These are phyloP conservation scores for Lactarius akahatsu DNA, from an alignment of 768 basidiomycete genomes.

Conservation along the genomic window DNA sequence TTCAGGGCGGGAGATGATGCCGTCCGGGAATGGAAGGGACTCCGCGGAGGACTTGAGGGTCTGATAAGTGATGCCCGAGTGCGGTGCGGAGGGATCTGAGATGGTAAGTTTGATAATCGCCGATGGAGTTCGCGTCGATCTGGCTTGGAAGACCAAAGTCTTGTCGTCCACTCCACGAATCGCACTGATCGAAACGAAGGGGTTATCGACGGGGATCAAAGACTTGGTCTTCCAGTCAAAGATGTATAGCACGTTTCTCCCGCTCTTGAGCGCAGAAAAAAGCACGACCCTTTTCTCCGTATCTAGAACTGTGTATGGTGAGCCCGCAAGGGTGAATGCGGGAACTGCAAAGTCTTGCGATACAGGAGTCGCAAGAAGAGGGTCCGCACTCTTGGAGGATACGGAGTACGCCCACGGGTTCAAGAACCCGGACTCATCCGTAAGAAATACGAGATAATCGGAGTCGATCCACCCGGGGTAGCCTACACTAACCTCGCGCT, in stretches of 20 bases:
- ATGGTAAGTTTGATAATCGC: slow-evolving; percentile 11
- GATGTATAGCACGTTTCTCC: slow-evolving; percentile 6
- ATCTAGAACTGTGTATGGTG: slow-evolving; percentile 10
- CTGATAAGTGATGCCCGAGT: not conserved
- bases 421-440: slow-evolving; percentile 18
- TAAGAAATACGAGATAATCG: slow-evolving; percentile 12
- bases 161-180: not conserved
- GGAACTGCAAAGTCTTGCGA: slow-evolving; percentile 16
- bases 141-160: not conserved
- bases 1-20: slow-evolving; percentile 19
- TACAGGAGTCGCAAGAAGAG: slow-evolving; percentile 1
- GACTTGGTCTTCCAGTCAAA: not conserved
- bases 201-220: slow-evolving; percentile 11
- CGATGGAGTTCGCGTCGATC: not conserved
- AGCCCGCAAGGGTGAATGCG: slow-evolving; percentile 10
- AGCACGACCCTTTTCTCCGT: not conserved
- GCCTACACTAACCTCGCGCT: slow-evolving; percentile 13
- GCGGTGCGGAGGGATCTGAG: not conserved
- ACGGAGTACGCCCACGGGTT: slow-evolving; percentile 16
- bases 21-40: slow-evolving; percentile 15
- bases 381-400: slow-evolving; percentile 2
- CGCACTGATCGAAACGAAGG: slow-evolving; percentile 10
- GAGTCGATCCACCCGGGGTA: slow-evolving; percentile 17
- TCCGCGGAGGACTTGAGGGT: slow-evolving; percentile 11
- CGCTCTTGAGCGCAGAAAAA: slow-evolving; percentile 11